A percentile compares a stretch with the other conserved stretches of the same genome.
phyloP scores from a whole-genome alignment of 306 rosid genomes.

The Dryas alaskensis region DNA sequence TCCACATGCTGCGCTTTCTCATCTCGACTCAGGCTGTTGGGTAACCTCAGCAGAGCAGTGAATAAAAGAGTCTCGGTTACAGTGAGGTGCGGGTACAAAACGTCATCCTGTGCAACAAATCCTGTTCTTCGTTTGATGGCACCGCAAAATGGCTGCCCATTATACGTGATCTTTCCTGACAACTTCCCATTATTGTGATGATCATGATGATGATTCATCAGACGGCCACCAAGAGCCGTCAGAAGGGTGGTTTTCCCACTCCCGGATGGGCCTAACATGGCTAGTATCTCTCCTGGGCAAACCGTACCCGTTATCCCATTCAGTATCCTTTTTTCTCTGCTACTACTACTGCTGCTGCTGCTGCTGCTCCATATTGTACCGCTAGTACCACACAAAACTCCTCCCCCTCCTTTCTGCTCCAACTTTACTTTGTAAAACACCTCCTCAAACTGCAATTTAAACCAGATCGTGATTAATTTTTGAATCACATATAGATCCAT shows the following conservation, averaged over 20 bases:
- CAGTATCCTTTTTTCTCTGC: slow-evolving; percentile 63
- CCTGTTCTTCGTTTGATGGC: slow-evolving; percentile 77
- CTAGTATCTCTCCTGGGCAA: slow-evolving; percentile 90
- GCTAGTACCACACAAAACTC: slow-evolving; percentile 29
- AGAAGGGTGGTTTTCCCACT: slow-evolving; percentile 97
- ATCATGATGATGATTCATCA: slow-evolving; percentile 9
- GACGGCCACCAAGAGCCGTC: slow-evolving; percentile 93
- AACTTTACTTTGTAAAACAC: slow-evolving; percentile 77
- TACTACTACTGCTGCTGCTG: background rate
- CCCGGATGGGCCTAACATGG: slow-evolving; percentile 96
- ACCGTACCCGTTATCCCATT: slow-evolving; percentile 81
- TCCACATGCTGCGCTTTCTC: slow-evolving; percentile 81
- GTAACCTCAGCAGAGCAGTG: slow-evolving; percentile 92
- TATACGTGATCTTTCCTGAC: slow-evolving; percentile 82
- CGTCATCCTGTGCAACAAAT: slow-evolving; percentile 92
- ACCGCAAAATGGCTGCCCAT: slow-evolving; percentile 75
- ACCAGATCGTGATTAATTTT: too few species aligned
- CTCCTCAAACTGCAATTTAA: slow-evolving; percentile 77
- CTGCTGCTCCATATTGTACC: too few species aligned
- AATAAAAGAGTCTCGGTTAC: slow-evolving; percentile 81
- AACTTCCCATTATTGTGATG: slow-evolving; percentile 42
- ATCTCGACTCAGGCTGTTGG: slow-evolving; percentile 51
- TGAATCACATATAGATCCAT: too few species aligned
- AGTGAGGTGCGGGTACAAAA: slow-evolving; percentile 82
- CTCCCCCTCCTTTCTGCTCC: slow-evolving; percentile 53